Evolutionary conservation across 129 eudicot genomes (phyloP).

Genomic region (Flaveria linearis): DNA sequence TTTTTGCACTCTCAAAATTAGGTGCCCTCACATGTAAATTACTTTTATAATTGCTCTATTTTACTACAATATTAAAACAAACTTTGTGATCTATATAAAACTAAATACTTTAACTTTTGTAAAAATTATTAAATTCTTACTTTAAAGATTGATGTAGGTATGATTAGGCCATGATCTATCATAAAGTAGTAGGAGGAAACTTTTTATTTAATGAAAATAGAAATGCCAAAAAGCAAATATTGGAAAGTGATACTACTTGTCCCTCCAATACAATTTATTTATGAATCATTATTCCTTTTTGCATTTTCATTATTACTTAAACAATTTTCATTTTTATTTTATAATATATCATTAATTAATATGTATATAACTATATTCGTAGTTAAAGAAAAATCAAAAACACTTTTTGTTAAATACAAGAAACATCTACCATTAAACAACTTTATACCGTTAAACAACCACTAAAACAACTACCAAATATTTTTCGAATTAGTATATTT

Average conservation of each 20-base stretch:
- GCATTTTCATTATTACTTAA: background rate
- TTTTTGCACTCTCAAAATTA: background rate
- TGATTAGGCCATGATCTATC: slow-evolving; percentile 41
- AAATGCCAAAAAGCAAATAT: slow-evolving; percentile 45
- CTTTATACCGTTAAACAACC: no score
- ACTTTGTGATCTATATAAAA: background rate
- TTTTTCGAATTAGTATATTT: no score
- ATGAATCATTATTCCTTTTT: slow-evolving; percentile 31
- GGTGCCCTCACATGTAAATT: background rate
- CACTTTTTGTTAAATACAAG: no score
- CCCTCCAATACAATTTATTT: slow-evolving; percentile 29
- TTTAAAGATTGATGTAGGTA: slow-evolving; percentile 31
- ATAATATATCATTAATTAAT: background rate
- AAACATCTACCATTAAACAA: no score
- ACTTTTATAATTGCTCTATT: background rate
- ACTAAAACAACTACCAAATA: no score
- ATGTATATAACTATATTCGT: no score
- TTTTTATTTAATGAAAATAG: slow-evolving; percentile 24
- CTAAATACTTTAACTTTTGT: slow-evolving; percentile 4
- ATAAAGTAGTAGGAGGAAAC: slow-evolving; percentile 37
- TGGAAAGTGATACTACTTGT: slow-evolving; percentile 41
- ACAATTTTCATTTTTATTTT: background rate
- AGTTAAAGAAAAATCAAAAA: no score
- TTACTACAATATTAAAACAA: background rate
- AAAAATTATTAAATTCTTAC: slow-evolving; percentile 13